Evolutionary conservation across 768 basidiomycete genomes (phyloP).

Genomic region (Austroboletus eburneus): DNA sequence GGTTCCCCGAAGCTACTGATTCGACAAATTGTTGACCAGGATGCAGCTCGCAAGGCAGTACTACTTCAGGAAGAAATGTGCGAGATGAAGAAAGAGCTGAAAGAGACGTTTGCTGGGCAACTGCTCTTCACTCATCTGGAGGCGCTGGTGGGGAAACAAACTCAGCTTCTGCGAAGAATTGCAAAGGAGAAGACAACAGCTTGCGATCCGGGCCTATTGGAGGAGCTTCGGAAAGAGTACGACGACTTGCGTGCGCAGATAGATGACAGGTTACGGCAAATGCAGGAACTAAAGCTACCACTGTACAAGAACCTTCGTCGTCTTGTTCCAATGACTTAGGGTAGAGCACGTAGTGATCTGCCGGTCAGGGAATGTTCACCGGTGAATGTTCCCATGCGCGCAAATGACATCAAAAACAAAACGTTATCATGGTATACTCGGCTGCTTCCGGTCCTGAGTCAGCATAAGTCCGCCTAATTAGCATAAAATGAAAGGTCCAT

Average conservation of each 20-base stretch:
- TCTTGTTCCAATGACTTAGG: too few relatives aligned
- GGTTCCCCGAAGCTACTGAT: constrained; percentile 9
- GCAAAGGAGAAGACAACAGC: constrained; percentile 5
- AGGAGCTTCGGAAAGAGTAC: constrained; percentile 9
- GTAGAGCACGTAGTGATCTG: too few relatives aligned
- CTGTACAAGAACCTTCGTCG: neutral
- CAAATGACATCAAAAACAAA: too few relatives aligned
- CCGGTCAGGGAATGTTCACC: too few relatives aligned
- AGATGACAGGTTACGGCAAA: constrained; percentile 6
- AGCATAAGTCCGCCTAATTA: too few relatives aligned
- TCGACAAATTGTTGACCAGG: constrained; percentile 2
- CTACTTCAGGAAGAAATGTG: constrained; percentile 9
- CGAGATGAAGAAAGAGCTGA: constrained; percentile 3
- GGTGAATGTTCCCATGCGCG: too few relatives aligned
- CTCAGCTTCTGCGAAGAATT: constrained; percentile 3
- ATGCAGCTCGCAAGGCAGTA: neutral
- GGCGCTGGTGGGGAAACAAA: constrained; percentile 7
- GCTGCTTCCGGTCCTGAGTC: too few relatives aligned
- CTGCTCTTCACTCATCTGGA: constrained; percentile 9
- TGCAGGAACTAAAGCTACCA: constrained; percentile 10
- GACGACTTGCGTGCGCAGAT: neutral
- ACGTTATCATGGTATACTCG: too few relatives aligned
- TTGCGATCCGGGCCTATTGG: neutral
- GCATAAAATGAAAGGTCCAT: too few relatives aligned
- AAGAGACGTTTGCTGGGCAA: constrained; percentile 8